These are phyloP conservation scores for Naegleria lovaniensis DNA, from an alignment of 208 protist species.

Conservation along the genomic window DNA sequence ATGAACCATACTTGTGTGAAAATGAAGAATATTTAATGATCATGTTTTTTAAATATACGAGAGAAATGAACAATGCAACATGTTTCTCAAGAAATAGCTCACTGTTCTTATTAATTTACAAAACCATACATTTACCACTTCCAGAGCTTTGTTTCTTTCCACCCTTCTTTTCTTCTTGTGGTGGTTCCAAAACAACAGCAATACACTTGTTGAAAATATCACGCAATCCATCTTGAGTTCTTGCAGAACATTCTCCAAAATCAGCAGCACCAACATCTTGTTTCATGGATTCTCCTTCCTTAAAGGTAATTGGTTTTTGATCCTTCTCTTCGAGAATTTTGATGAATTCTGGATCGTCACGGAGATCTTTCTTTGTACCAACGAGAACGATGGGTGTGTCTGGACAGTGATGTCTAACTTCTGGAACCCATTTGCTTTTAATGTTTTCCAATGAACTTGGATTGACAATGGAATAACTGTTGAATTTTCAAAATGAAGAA, in stretches of 20 bases:
- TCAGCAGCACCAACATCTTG: constrained; percentile 63
- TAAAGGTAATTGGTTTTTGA: constrained; percentile 38
- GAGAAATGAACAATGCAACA: too few species aligned
- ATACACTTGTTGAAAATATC: constrained; percentile 25
- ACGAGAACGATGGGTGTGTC: constrained; percentile 68
- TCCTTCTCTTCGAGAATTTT: constrained; percentile 39
- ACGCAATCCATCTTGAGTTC: constrained; percentile 40
- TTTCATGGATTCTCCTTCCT: constrained; percentile 52
- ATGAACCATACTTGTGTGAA: too few species aligned
- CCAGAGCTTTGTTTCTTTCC: background rate
- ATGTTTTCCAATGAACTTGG: constrained; percentile 64
- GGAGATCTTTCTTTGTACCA: constrained; percentile 76
- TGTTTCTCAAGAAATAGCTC: too few species aligned
- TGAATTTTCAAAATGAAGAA: too few species aligned
- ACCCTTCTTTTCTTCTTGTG: background rate
- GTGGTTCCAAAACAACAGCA: background rate
- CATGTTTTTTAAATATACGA: too few species aligned
- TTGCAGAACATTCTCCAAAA: constrained; percentile 80
- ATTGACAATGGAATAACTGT: constrained; percentile 56
- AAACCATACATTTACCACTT: background rate
- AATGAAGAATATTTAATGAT: too few species aligned
- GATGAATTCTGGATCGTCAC: constrained; percentile 53
- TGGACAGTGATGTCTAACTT: constrained; percentile 64
- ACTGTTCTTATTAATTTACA: background rate
- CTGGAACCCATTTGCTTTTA: constrained; percentile 52